Conservation (phyloP, 495 filamentous ascomycete genomes). For the Lasiosphaeria ovina region DNA sequence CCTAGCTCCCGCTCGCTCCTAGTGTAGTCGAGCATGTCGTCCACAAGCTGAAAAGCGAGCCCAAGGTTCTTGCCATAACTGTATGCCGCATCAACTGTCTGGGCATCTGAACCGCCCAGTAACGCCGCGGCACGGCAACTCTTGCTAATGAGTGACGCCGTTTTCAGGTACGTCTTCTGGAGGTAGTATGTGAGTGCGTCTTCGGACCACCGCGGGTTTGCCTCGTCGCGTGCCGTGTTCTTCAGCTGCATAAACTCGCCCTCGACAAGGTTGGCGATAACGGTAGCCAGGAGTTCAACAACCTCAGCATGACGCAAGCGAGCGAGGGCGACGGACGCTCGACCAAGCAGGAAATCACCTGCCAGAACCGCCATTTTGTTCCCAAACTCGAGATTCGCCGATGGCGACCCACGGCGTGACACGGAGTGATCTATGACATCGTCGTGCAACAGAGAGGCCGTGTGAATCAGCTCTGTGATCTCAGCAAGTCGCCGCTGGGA, state of each 20-base stretch:
- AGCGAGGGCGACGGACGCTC: slow-evolving; percentile 90
- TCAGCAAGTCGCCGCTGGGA: slow-evolving; percentile 92
- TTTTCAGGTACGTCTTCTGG: slow-evolving; percentile 99
- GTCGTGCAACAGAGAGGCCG: slow-evolving; percentile 93
- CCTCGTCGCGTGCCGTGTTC: slow-evolving; percentile 87
- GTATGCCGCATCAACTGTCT: slow-evolving; percentile 88
- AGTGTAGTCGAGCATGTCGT: slow-evolving; percentile 98
- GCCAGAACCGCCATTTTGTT: slow-evolving; percentile 99
- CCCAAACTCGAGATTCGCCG: slow-evolving; percentile 89
- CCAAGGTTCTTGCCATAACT: slow-evolving; percentile 88
- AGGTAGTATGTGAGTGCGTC: slow-evolving; percentile 90
- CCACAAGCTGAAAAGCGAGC: slow-evolving; percentile 95
- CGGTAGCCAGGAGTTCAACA: slow-evolving; percentile 88
- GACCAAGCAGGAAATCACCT: slow-evolving; percentile 88
- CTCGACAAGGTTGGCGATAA: slow-evolving; percentile 96
- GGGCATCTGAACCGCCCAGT: slow-evolving; percentile 70
- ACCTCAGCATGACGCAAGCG: slow-evolving; percentile 90
- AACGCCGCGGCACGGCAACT: slow-evolving; percentile 87
- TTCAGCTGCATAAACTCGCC: slow-evolving; percentile 99
- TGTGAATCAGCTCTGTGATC: slow-evolving; percentile 96
- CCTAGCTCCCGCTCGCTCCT: slow-evolving; percentile 78
- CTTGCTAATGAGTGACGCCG: slow-evolving; percentile 92
- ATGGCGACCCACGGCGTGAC: slow-evolving; percentile 75
- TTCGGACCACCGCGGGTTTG: slow-evolving; percentile 75
- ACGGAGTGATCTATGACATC: slow-evolving; percentile 94